Conservation (phyloP, 305 asterid species). For the Andrographis paniculata region DNA sequence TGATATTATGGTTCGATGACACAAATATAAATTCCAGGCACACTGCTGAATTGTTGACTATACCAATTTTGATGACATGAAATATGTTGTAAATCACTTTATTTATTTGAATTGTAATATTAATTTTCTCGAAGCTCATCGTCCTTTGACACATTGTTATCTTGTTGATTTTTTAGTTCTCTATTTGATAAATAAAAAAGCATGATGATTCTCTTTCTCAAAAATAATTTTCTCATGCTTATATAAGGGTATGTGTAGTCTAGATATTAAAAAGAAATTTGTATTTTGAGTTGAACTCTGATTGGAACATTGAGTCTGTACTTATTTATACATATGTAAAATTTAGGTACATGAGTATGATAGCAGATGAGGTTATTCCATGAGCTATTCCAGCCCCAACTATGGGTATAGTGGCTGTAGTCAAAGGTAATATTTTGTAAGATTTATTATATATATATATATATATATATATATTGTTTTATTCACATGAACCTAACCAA, state of each 20-base stretch:
- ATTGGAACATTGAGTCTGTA: not conserved
- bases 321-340: conserved; percentile 7
- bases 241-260: conserved; percentile 50
- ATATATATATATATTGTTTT: not conserved
- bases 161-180: not conserved
- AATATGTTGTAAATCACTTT: conserved; percentile 52
- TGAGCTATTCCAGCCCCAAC: conserved; percentile 38
- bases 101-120: not conserved
- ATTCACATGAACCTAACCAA: no score
- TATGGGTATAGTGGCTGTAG: conserved; percentile 30
- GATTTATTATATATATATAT: no score
- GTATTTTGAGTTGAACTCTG: conserved; percentile 1
- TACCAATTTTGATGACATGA: conserved; percentile 57
- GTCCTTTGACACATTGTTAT: not conserved
- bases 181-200: conserved; percentile 35
- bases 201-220: conserved; percentile 59
- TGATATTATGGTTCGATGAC: no score
- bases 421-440: conserved; percentile 31
- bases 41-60: conserved; percentile 67
- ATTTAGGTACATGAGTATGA: conserved; percentile 57
- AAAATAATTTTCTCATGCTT: conserved; percentile 54
- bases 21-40: conserved; percentile 43
- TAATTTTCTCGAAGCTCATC: not conserved
- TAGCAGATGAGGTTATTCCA: conserved; percentile 29
- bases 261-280: conserved; percentile 1